Evolutionary conservation across 441 rosid species (phyloP).

Genomic region (Kokia cookei): DNA sequence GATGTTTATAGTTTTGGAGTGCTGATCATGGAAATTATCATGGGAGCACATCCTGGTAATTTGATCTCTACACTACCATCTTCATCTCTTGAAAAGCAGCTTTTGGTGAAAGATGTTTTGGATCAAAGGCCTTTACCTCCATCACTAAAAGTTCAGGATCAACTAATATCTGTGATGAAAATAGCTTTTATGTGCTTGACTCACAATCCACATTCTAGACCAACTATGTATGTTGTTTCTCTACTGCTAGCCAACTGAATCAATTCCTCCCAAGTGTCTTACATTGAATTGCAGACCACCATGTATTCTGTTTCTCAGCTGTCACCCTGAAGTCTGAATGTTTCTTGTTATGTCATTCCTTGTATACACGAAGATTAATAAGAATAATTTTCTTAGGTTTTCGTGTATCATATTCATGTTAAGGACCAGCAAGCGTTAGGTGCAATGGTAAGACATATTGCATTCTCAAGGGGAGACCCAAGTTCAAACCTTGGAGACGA

Average conservation of each 20-base stretch:
- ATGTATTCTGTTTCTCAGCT: slow-evolving; percentile 17
- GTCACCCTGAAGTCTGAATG: background rate
- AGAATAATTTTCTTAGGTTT: background rate
- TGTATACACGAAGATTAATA: background rate
- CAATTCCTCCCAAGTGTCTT: background rate
- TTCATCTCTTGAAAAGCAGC: background rate
- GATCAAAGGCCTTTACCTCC: slow-evolving; percentile 24
- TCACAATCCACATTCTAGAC: slow-evolving; percentile 17
- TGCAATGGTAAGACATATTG: no score
- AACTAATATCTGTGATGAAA: slow-evolving; percentile 1
- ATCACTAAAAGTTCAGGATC: background rate
- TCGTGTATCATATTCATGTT: background rate
- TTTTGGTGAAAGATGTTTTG: slow-evolving; percentile 7
- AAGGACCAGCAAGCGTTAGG: no score
- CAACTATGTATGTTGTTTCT: slow-evolving; percentile 19
- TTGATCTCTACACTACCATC: background rate
- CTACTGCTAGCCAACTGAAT: background rate
- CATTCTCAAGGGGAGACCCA: no score
- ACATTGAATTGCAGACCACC: slow-evolving; percentile 6
- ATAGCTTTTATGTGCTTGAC: slow-evolving; percentile 14
- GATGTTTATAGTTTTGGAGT: slow-evolving; percentile 42
- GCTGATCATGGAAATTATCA: slow-evolving; percentile 20
- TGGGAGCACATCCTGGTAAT: slow-evolving; percentile 30
- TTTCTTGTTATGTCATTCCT: background rate
- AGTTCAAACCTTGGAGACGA: no score